These are phyloP conservation scores for Artemisia tridentata DNA, from an alignment of 129 eudicot species.

Conservation along the genomic window DNA sequence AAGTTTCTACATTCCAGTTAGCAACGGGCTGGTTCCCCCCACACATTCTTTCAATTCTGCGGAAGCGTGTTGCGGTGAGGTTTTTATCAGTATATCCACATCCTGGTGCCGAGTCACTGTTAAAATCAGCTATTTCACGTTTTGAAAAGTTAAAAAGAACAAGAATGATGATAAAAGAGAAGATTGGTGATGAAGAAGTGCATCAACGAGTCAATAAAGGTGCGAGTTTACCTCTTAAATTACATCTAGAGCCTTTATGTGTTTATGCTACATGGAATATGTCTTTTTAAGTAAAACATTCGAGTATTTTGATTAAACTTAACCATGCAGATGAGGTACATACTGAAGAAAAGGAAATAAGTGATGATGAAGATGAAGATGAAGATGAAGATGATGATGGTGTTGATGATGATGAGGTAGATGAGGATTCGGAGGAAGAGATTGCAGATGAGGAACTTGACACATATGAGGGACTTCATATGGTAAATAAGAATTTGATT, in stretches of 20 bases:
- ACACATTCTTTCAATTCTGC: constrained; percentile 43
- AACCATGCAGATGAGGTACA: constrained; percentile 39
- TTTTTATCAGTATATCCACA: constrained; percentile 70
- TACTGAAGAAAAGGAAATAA: constrained; percentile 53
- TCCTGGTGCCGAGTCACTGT: constrained; percentile 52
- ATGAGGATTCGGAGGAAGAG: constrained; percentile 81
- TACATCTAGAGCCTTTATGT: background rate
- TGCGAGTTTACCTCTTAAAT: constrained; percentile 5
- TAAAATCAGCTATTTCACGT: constrained; percentile 46
- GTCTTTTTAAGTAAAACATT: background rate
- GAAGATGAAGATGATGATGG: constrained; percentile 41
- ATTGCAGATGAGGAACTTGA: constrained; percentile 75
- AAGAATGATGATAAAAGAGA: constrained; percentile 32
- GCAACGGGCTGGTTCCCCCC: constrained; percentile 85
- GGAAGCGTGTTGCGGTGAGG: constrained; percentile 63
- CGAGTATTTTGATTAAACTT: background rate
- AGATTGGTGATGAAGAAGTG: constrained; percentile 31
- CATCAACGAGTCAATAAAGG: constrained; percentile 53
- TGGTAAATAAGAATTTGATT: constrained; percentile 32
- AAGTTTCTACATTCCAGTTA: constrained; percentile 37
- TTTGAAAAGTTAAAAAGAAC: constrained; percentile 65
- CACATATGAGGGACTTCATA: constrained; percentile 39
- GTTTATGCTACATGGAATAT: background rate
- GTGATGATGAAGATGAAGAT: constrained; percentile 32
- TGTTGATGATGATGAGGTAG: constrained; percentile 48